Evolutionary conservation across 1,139 yeast genomes (phyloP).

Genomic region (Kluyveromyces sp.): DNA sequence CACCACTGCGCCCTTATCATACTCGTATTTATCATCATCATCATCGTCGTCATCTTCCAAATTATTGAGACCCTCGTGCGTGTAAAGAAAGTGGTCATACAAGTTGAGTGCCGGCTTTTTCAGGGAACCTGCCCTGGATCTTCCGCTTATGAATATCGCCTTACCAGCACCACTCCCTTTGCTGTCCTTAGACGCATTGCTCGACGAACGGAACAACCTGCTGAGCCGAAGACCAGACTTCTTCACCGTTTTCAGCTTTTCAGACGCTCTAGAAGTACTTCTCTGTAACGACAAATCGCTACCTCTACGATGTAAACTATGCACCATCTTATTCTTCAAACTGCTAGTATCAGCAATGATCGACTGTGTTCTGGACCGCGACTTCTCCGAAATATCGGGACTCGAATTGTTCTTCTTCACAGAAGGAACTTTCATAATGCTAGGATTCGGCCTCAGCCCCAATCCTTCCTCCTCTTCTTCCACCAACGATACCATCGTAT

Average conservation of each 20-base stretch:
- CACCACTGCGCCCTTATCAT: slow-evolving; percentile 8
- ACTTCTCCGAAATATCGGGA: neutral
- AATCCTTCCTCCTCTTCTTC: neutral
- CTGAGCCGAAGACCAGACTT: slow-evolving; percentile 1
- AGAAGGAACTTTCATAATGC: neutral
- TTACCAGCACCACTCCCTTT: slow-evolving; percentile 9
- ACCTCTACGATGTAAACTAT: slow-evolving; percentile 8
- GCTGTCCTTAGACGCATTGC: neutral
- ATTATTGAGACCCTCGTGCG: slow-evolving; percentile 28
- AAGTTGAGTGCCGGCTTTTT: slow-evolving; percentile 14
- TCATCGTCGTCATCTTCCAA: slow-evolving; percentile 26
- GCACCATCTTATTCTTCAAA: neutral
- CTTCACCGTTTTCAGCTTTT: slow-evolving; percentile 2
- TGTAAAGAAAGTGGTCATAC: slow-evolving; percentile 26
- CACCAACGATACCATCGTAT: slow-evolving; percentile 1
- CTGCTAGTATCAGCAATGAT: neutral
- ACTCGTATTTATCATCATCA: slow-evolving; percentile 13
- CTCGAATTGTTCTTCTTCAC: neutral
- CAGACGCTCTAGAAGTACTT: slow-evolving; percentile 5
- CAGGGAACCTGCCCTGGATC: slow-evolving; percentile 5
- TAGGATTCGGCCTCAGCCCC: neutral
- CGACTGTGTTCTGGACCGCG: neutral
- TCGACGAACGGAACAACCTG: slow-evolving; percentile 2
- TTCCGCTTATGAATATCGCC: slow-evolving; percentile 16
- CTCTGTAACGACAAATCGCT: slow-evolving; percentile 16